phyloP scores from a whole-genome alignment of 1,284 basidiomycete genomes.

The Ustilago tritici region DNA sequence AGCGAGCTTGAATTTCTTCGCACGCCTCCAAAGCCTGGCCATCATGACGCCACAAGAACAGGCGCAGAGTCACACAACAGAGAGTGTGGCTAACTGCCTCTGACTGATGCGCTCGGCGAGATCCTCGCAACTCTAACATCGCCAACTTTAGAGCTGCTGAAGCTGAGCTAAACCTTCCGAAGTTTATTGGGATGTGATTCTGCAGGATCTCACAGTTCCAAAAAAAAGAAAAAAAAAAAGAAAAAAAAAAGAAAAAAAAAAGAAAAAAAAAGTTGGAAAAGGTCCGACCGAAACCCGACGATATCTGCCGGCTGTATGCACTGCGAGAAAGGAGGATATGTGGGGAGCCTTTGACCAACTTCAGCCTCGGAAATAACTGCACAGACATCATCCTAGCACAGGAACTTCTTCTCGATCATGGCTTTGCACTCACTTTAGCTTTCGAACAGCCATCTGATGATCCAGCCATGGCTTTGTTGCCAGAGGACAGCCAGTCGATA shows the following conservation, averaged over 20 bases:
- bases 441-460: conserved; percentile 3
- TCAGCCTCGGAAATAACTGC: background rate
- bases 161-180: conserved; percentile 19
- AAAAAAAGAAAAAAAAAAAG: background rate
- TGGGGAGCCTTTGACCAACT: conserved; percentile 7
- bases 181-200: background rate
- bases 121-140: conserved; percentile 1
- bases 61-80: background rate
- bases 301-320: conserved; percentile 18
- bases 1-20: conserved; percentile 18
- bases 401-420: background rate
- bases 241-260: too few species aligned
- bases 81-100: background rate
- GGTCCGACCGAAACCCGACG: conserved; percentile 12
- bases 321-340: conserved; percentile 1
- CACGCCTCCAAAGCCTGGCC: conserved; percentile 24
- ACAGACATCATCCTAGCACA: background rate
- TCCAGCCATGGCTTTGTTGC: conserved; percentile 22
- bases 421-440: background rate
- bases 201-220: conserved; percentile 1
- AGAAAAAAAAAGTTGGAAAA: background rate
- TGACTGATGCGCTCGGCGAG: background rate
- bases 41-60: conserved; percentile 13
- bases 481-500: conserved; percentile 6
- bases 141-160: background rate